These are phyloP conservation scores for Calonectria pauciramosa DNA, from an alignment of 2,329 filamentous ascomycete species.

Conservation along the genomic window DNA sequence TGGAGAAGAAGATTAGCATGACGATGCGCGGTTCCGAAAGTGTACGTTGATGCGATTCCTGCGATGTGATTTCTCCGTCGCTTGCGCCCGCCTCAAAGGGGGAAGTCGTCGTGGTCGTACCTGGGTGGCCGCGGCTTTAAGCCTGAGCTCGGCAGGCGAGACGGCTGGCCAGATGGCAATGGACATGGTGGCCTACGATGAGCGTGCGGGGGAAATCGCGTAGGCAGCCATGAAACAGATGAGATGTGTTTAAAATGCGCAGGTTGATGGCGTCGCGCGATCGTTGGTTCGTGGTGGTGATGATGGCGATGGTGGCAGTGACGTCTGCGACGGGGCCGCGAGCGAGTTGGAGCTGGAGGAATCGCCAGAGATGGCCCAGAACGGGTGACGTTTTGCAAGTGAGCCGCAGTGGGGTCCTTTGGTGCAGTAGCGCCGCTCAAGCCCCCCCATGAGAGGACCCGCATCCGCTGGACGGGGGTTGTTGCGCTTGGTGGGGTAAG, in stretches of 20 bases:
- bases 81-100: neutral
- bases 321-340: conserved; percentile 12
- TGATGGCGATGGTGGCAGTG: conserved; percentile 18
- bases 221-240: conserved; percentile 44
- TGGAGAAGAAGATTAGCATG: conserved; percentile 48
- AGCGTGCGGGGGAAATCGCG: conserved; percentile 6
- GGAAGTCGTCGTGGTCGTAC: conserved; percentile 53
- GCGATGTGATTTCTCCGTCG: neutral
- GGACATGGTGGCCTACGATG: conserved; percentile 61
- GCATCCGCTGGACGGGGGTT: conserved; percentile 11
- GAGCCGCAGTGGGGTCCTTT: conserved; percentile 22
- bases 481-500: conserved; percentile 16
- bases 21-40: neutral
- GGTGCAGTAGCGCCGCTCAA: conserved; percentile 28
- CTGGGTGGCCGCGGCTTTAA: conserved; percentile 63
- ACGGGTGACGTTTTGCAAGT: conserved; percentile 37
- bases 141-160: conserved; percentile 63
- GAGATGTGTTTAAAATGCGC: neutral
- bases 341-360: conserved; percentile 40
- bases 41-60: neutral
- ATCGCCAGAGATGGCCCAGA: conserved; percentile 28
- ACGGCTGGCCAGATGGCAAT: conserved; percentile 71
- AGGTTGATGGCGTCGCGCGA: neutral
- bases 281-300: neutral
- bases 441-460: conserved; percentile 16